Conservation (phyloP, 148 eudicot species). For the Amaranthus palmeri region DNA sequence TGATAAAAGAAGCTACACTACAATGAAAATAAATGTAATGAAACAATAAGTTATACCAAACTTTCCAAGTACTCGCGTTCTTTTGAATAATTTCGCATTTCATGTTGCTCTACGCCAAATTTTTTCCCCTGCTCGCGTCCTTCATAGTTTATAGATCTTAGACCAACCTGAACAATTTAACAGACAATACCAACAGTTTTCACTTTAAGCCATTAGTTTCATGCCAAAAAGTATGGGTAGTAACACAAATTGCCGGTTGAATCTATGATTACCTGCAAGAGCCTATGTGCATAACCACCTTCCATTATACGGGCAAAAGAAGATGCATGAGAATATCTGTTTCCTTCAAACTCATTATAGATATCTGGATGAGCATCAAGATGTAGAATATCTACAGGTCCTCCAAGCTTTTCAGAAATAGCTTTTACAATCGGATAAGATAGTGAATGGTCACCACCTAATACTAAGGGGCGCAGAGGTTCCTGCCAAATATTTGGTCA, state of each 20-base stretch:
- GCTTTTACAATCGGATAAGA: constrained; percentile 89
- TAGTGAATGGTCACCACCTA: constrained; percentile 98
- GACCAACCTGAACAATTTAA: constrained; percentile 58
- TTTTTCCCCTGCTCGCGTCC: constrained; percentile 95
- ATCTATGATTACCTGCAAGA: constrained; percentile 56
- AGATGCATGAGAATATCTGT: constrained; percentile 92
- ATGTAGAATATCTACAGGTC: constrained; percentile 88
- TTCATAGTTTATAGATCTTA: constrained; percentile 80
- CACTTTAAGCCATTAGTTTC: background rate
- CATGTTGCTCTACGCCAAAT: constrained; percentile 97
- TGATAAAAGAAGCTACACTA: no score
- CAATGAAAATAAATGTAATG: constrained; percentile 18
- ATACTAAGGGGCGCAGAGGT: constrained; percentile 80
- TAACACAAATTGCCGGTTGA: background rate
- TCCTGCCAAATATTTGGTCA: constrained; percentile 40
- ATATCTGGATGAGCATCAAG: constrained; percentile 99
- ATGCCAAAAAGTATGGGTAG: constrained; percentile 11
- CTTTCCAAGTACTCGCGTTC: constrained; percentile 74
- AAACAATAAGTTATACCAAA: constrained; percentile 42
- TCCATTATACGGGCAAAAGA: constrained; percentile 98
- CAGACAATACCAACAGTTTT: background rate
- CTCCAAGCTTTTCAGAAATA: constrained; percentile 95
- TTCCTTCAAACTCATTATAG: constrained; percentile 82
- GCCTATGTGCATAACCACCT: constrained; percentile 90
- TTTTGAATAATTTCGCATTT: constrained; percentile 86